phyloP scores from a whole-genome alignment of 768 basidiomycete species.

The Wakefieldia striispora region DNA sequence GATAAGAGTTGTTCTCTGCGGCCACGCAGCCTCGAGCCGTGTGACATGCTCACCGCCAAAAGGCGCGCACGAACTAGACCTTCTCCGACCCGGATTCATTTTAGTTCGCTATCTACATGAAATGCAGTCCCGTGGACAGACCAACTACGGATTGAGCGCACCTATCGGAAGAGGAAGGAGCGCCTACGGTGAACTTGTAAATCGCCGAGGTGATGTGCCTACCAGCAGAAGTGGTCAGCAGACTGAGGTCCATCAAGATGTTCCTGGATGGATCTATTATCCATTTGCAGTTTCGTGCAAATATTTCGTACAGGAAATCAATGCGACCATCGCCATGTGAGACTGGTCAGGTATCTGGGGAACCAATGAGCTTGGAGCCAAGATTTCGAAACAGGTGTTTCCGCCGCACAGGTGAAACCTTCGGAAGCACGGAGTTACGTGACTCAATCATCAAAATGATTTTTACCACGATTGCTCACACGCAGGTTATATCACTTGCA shows the following conservation, averaged over 20 bases:
- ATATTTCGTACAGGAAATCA: neutral
- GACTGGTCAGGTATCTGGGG: too few relatives aligned
- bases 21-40: conserved; percentile 1
- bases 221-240: neutral
- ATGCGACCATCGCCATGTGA: too few relatives aligned
- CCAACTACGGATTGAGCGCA: neutral
- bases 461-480: neutral
- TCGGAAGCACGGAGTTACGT: too few relatives aligned
- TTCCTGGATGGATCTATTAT: neutral
- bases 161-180: neutral
- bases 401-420: too few relatives aligned
- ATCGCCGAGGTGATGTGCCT: neutral
- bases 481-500: neutral
- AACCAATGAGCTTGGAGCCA: too few relatives aligned
- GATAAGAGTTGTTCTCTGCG: conserved; percentile 1
- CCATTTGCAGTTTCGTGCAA: neutral
- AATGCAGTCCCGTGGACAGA: conserved; percentile 4
- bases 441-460: too few relatives aligned
- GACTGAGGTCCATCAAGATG: neutral
- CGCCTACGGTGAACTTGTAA: neutral
- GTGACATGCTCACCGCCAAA: conserved; percentile 2
- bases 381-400: too few relatives aligned
- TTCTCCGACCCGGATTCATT: neutral
- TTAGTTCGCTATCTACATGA: conserved; percentile 2
- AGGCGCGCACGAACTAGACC: neutral